Evolutionary conservation across 768 basidiomycete species (phyloP), one percentile per base, ranked within the genome.

Genomic region (Paxillus ammoniavirescens): DNA sequence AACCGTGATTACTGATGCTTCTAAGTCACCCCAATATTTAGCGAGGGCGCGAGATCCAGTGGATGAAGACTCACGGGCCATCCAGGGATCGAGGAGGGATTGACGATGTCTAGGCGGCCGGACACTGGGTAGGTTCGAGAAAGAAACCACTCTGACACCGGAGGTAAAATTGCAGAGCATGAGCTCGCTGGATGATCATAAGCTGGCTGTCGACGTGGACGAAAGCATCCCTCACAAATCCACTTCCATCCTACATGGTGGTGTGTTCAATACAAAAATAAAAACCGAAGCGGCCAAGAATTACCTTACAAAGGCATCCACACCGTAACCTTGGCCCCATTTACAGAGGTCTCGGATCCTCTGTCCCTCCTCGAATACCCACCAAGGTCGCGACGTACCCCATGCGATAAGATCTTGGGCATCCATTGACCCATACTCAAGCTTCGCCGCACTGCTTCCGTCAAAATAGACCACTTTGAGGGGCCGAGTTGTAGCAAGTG

Each of bases 101-200:
- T 12, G 15, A 21, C 10, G 36, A 48, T 0, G 0, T 15, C 0
- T 33, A 12, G 12, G 4, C 18, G 18, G 2, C n/a, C 17, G 15
- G 10, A 14, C 6, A 43, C 18, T 37, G 2, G 45, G 28, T 31
- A 79, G 57, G 38, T 75, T 67, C 4, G 71, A 58, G 58, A 77
- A 74, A n/a, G 79, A 76, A 7, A 75, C 68, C 4, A 69, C 58
- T 15, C 73, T 61, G 4, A 79, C 63, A 5, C 75, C 76, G 0
- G 61, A 56, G 2, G 63, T 69, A 55, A 78, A 75, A 53, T 79
- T 69, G 58, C 79, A 81, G 13, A 78, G 63, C 74, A 80, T 78
- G 14, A 80, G 62, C 61, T 81, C 80, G 53, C 77, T 79, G 42
- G 37, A 30, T 23, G 40, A 13, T 49, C 9, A 12, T n/a, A n/a